Percentiles rank a stretch among this genome's conserved stretches.
Conservation (phyloP, 2,329 filamentous ascomycete species). For the Penicillium sp. region DNA sequence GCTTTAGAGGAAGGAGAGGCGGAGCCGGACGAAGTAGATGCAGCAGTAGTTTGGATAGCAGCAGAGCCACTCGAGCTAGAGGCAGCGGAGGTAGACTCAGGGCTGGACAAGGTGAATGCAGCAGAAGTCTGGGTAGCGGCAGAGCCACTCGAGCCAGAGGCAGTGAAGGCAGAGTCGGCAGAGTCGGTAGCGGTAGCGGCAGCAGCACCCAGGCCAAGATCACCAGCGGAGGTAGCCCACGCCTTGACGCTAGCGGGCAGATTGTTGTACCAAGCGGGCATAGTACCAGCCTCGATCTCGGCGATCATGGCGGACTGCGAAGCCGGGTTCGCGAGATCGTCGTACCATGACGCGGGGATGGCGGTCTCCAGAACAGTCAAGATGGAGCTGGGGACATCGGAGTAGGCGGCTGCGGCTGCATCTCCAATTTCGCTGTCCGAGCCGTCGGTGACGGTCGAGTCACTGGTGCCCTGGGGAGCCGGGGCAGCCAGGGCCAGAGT, state of each 20-base stretch:
- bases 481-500: conserved; percentile 22
- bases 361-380: conserved; percentile 26
- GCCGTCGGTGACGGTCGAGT: not conserved
- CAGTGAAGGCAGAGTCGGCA: not conserved
- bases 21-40: not conserved
- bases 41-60: not conserved
- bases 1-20: conserved; percentile 5
- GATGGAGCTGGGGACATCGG: conserved; percentile 20
- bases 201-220: not conserved
- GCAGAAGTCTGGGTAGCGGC: not conserved
- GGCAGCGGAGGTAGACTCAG: not conserved
- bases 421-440: not conserved
- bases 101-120: not conserved
- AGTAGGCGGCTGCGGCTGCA: not conserved
- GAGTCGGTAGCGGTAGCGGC: not conserved
- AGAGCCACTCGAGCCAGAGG: not conserved
- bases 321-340: conserved; percentile 16
- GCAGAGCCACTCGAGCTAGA: not conserved
- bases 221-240: conserved; percentile 17
- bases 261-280: conserved; percentile 27
- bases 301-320: conserved; percentile 15
- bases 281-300: conserved; percentile 20
- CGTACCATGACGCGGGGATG: conserved; percentile 22
- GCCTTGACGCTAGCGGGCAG: conserved; percentile 26
- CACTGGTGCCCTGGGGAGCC: conserved; percentile 5